These are phyloP conservation scores for Lactarius psammicola DNA, from an alignment of 768 basidiomycete genomes.

Conservation along the genomic window DNA sequence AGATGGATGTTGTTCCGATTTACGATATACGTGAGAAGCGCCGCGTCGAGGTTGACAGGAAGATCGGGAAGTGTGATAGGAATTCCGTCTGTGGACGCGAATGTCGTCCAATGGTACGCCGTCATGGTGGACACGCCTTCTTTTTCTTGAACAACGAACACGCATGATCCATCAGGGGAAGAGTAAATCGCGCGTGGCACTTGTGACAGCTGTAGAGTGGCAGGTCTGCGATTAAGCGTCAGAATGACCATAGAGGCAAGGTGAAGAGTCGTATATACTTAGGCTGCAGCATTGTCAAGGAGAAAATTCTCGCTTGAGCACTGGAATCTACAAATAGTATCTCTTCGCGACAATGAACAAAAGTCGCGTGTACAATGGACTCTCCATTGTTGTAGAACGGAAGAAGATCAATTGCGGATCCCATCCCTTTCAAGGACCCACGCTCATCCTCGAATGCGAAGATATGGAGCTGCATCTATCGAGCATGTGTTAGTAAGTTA, in stretches of 20 bases:
- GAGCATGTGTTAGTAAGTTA: background rate
- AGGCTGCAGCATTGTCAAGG: conserved; percentile 51
- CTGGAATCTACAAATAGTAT: conserved; percentile 47
- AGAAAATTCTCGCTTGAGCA: conserved; percentile 48
- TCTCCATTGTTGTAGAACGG: conserved; percentile 42
- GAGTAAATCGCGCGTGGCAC: conserved; percentile 36
- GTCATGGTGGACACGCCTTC: conserved; percentile 28
- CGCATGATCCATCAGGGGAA: conserved; percentile 54
- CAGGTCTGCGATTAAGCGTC: conserved; percentile 38
- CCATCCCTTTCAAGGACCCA: conserved; percentile 41
- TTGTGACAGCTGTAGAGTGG: conserved; percentile 33
- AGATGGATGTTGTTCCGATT: background rate
- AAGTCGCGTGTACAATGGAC: conserved; percentile 40
- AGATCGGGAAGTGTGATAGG: conserved; percentile 30
- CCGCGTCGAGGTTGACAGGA: conserved; percentile 3
- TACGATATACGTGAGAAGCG: background rate
- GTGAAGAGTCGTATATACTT: conserved; percentile 37
- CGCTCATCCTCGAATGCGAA: conserved; percentile 49
- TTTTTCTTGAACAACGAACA: conserved; percentile 38
- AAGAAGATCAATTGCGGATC: conserved; percentile 42
- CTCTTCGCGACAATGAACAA: conserved; percentile 52
- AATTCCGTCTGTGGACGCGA: conserved; percentile 50
- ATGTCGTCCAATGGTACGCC: conserved; percentile 55
- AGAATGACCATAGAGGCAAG: background rate
- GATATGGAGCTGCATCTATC: conserved; percentile 42